phyloP scores from a whole-genome alignment of 73 alveolate species.

The Durusdinium trenchii region DNA sequence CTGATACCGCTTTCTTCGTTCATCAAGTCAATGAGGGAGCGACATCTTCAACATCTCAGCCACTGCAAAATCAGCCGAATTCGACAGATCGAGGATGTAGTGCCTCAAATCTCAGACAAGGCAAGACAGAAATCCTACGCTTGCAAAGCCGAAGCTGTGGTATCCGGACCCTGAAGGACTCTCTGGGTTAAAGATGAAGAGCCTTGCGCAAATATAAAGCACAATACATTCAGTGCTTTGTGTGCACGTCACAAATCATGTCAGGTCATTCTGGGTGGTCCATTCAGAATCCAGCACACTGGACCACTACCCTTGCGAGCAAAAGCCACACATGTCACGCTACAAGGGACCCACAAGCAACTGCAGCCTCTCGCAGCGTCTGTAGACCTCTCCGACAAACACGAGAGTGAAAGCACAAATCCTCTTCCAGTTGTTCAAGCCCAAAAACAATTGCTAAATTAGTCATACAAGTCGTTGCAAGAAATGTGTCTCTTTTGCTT shows the following conservation, averaged over 20 bases:
- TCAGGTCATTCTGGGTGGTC: too few species aligned
- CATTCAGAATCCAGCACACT: too few species aligned
- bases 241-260: too few species aligned
- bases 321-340: too few species aligned
- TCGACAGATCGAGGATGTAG: conserved; percentile 12
- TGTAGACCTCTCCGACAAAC: conserved; percentile 29
- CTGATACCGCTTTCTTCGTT: too few species aligned
- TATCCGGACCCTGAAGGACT: conserved; percentile 62
- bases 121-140: background rate
- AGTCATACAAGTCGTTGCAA: background rate
- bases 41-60: conserved; percentile 86
- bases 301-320: too few species aligned
- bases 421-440: background rate
- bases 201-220: conserved; percentile 44
- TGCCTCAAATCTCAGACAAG: background rate
- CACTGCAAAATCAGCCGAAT: conserved; percentile 56
- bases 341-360: too few species aligned
- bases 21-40: too few species aligned
- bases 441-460: background rate
- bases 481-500: background rate
- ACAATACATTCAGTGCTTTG: too few species aligned
- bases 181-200: conserved; percentile 69
- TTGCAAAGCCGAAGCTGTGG: background rate
- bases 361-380: conserved; percentile 58
- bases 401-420: background rate